Evolutionary conservation across 179 eudicot species (phyloP), one percentile per base, ranked within the genome.

Genomic region (Carnegiea gigantea): DNA sequence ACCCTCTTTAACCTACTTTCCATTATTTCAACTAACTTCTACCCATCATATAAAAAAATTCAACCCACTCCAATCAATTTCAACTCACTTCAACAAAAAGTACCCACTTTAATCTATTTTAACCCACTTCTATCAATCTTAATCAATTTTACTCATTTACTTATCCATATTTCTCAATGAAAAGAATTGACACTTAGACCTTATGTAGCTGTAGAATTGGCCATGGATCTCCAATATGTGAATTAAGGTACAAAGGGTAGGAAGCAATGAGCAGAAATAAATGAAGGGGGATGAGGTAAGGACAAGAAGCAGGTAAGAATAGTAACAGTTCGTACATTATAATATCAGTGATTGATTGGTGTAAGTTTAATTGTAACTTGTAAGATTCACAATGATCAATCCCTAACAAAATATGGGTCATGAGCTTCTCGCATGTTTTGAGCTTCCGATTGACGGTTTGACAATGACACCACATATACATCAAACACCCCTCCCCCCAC

Each of bases 351-450:
- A 57, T 20, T 57, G n/a, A 15, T 20, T 57, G n/a, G 20, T 57
- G 62, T 17, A 4, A 18, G 12, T 57, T 18, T 57, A 15, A 6
- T 15, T 57, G 62, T 15, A 48, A 48, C 53, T 48, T 48, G 53
- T 48, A 57, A 57, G 62, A 67, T 62, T 12, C 18, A 62, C 1
- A 26, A 67, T 67, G 18, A 9, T 51, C 36, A 33, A 33, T 51
- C 14, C 14, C 14, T 51, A 9, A 51, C 18, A 51, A 11, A 51
- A 11, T 51, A 51, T 51, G 18, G 72, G 40, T 67, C 72, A 67
- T 67, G 72, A 67, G 72, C 40, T 67, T 67, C 72, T 67, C 40
- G 72, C 72, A 67, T 67, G 72, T 67, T 28, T 67, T 67, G 6
- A 30, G 38, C 12, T 67, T 26, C 38, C 0, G 40, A 67, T 67